These are phyloP conservation scores for Hypoxylon sp. DNA, from an alignment of 2,329 filamentous ascomycete species.

Conservation along the genomic window DNA sequence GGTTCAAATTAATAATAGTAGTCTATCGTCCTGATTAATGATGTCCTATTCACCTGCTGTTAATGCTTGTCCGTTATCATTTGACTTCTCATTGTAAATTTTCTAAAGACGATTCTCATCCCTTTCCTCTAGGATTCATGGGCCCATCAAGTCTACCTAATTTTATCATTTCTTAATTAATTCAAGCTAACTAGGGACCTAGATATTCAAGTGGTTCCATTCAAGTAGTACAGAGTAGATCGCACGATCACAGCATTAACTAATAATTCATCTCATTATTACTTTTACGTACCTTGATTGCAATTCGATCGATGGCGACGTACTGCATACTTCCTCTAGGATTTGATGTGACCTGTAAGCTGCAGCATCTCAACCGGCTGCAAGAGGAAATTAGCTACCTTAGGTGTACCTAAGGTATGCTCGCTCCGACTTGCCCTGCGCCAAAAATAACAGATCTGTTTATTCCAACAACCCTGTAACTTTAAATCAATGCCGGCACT, in stretches of 20 bases:
- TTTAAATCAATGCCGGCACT: background rate
- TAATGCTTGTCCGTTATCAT: conserved; percentile 6
- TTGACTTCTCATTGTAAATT: no score
- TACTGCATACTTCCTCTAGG: conserved; percentile 13
- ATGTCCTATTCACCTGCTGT: conserved; percentile 11
- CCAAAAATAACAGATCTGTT: conserved; percentile 33
- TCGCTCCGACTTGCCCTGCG: conserved; percentile 23
- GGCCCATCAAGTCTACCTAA: conserved; percentile 5
- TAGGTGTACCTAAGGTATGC: background rate
- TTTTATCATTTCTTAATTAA: conserved; percentile 13
- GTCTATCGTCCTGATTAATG: background rate
- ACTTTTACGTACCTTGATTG: conserved; percentile 2
- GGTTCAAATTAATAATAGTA: conserved; percentile 8
- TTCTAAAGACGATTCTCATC: no score
- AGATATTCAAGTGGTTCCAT: background rate
- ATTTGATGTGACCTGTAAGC: conserved; percentile 31
- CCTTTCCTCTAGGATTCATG: conserved; percentile 5
- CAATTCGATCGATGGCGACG: conserved; percentile 20
- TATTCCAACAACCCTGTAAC: conserved; percentile 17
- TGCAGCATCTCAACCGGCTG: conserved; percentile 29
- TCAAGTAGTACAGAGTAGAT: conserved; percentile 4
- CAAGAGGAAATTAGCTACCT: conserved; percentile 36
- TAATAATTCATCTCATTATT: conserved; percentile 27
- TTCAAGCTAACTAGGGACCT: conserved; percentile 2
- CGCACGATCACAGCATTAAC: conserved; percentile 22